phyloP scores from a whole-genome alignment of 306 rosid species.

The Cucurbita argyrosperma region DNA sequence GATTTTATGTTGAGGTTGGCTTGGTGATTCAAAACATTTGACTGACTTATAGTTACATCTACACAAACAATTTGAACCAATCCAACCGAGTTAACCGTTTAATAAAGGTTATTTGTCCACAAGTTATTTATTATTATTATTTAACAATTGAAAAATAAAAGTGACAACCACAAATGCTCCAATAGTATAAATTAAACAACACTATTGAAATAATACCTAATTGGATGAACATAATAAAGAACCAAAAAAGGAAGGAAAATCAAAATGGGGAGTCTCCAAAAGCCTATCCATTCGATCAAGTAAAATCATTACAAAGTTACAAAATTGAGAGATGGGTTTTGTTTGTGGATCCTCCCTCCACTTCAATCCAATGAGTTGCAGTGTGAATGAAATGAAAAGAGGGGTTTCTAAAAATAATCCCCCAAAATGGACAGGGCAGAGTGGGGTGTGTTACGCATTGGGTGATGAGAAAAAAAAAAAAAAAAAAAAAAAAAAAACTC shows the following conservation, averaged over 20 bases:
- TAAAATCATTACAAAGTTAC: background rate
- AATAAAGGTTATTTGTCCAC: too few relatives aligned
- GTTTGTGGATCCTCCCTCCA: background rate
- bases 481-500: background rate
- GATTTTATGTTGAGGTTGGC: too few relatives aligned
- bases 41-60: too few relatives aligned
- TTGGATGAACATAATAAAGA: background rate
- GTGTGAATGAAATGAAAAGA: background rate
- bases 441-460: constrained; percentile 9
- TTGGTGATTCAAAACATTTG: too few relatives aligned
- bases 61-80: too few relatives aligned
- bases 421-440: constrained; percentile 27
- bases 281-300: background rate
- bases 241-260: background rate
- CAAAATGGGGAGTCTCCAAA: background rate
- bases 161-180: background rate
- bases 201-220: background rate
- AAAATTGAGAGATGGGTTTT: background rate
- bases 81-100: too few relatives aligned
- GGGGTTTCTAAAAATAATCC: constrained; percentile 8
- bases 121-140: background rate
- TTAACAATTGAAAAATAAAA: background rate
- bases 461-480: background rate
- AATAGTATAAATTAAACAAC: background rate
- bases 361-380: constrained; percentile 1